Percentiles rank a stretch among this genome's conserved stretches.
Conservation (phyloP, 2,329 filamentous ascomycete species). For the Fusarium brevicatenulatum region DNA sequence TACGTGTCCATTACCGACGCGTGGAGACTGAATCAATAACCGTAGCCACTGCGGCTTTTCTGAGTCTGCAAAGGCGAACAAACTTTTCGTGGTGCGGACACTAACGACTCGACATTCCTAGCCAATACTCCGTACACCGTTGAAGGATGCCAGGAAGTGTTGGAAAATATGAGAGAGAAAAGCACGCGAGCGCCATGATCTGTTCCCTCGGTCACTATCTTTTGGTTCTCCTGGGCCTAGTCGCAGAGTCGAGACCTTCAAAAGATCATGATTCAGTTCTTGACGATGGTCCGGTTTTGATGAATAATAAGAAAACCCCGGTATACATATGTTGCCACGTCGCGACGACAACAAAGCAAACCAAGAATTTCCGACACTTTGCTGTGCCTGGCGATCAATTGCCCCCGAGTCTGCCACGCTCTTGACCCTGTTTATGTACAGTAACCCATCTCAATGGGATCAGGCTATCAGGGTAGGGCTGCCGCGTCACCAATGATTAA, state of each 20-base stretch:
- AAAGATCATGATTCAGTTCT: constrained; percentile 21
- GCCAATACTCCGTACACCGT: background rate
- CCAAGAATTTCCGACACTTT: constrained; percentile 20
- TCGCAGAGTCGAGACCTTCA: background rate
- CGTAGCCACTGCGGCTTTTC: constrained; percentile 17
- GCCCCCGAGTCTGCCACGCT: constrained; percentile 10
- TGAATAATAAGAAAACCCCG: constrained; percentile 8
- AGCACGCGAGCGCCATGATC: constrained; percentile 21
- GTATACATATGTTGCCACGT: constrained; percentile 22
- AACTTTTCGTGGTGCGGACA: constrained; percentile 28
- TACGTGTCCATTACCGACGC: constrained; percentile 20
- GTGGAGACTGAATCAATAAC: constrained; percentile 32
- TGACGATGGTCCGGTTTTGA: background rate
- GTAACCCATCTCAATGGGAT: constrained; percentile 22
- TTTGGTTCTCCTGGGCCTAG: background rate
- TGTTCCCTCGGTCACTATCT: background rate
- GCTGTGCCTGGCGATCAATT: constrained; percentile 38
- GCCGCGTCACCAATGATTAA: constrained; percentile 40
- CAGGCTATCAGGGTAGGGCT: constrained; percentile 27
- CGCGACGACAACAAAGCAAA: constrained; percentile 24
- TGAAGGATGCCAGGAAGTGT: constrained; percentile 19
- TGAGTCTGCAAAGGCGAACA: constrained; percentile 17
- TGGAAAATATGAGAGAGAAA: background rate
- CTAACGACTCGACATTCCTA: constrained; percentile 27
- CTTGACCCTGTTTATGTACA: background rate